These are phyloP conservation scores for Cryptococcus sp. DNA, from an alignment of 1,284 basidiomycete genomes.

Conservation along the genomic window DNA sequence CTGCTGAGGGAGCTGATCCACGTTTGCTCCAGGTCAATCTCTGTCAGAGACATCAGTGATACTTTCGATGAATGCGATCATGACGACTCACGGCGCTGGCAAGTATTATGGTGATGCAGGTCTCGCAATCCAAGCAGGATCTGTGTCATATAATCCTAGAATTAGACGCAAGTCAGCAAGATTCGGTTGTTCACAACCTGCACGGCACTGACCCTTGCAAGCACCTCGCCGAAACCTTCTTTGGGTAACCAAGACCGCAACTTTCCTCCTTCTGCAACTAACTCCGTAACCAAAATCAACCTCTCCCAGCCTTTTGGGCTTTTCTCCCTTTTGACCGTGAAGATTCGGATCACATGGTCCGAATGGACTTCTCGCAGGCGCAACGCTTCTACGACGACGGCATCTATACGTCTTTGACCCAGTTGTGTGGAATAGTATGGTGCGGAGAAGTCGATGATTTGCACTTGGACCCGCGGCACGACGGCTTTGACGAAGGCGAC, in stretches of 20 bases:
- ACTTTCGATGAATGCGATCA: background rate
- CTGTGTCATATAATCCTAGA: constrained; percentile 47
- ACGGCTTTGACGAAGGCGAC: constrained; percentile 59
- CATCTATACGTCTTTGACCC: constrained; percentile 47
- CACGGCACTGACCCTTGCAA: constrained; percentile 36
- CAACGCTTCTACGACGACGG: constrained; percentile 36
- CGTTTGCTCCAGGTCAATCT: constrained; percentile 45
- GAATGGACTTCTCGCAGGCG: constrained; percentile 36
- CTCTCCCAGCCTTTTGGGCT: constrained; percentile 50
- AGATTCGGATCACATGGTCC: constrained; percentile 38
- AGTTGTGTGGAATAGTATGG: constrained; percentile 44
- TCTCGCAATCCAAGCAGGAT: constrained; percentile 46
- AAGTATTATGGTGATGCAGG: constrained; percentile 40
- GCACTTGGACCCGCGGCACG: constrained; percentile 38
- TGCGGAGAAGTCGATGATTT: constrained; percentile 50
- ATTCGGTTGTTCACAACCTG: background rate
- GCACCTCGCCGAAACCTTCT: constrained; percentile 44
- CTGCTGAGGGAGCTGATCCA: constrained; percentile 29
- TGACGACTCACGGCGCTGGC: constrained; percentile 45
- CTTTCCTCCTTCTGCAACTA: constrained; percentile 38
- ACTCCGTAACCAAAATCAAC: constrained; percentile 45
- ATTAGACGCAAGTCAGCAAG: background rate
- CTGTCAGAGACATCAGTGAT: constrained; percentile 13
- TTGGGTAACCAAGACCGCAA: constrained; percentile 43
- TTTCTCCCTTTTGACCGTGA: constrained; percentile 44